These are phyloP conservation scores for Botrytis medusae DNA, from an alignment of 2,329 filamentous ascomycete species.

Conservation along the genomic window DNA sequence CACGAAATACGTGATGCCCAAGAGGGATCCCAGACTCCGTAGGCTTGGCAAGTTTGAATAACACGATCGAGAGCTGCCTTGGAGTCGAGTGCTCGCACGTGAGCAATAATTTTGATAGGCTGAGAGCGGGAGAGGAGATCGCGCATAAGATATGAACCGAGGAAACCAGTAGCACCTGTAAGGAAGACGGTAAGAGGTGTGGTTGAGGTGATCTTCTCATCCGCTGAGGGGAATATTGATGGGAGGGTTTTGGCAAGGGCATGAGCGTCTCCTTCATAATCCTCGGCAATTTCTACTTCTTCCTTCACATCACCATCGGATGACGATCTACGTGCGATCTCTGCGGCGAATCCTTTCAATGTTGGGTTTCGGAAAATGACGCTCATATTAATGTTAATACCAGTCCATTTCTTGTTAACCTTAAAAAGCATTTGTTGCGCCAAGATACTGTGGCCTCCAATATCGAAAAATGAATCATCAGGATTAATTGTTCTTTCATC, in stretches of 20 bases:
- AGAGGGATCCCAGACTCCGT: slow-evolving; percentile 72
- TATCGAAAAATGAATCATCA: slow-evolving; percentile 71
- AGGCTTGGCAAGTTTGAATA: slow-evolving; percentile 66
- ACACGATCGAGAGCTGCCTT: slow-evolving; percentile 64
- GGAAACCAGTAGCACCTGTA: slow-evolving; percentile 87
- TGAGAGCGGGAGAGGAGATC: slow-evolving; percentile 67
- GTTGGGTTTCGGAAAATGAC: slow-evolving; percentile 69
- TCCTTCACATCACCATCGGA: slow-evolving; percentile 32
- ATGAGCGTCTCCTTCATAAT: slow-evolving; percentile 48
- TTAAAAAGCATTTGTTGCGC: slow-evolving; percentile 79
- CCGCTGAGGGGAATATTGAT: slow-evolving; percentile 42
- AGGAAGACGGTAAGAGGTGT: slow-evolving; percentile 65
- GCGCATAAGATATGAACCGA: slow-evolving; percentile 76
- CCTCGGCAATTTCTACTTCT: slow-evolving; percentile 47
- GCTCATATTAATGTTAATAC: slow-evolving; percentile 67
- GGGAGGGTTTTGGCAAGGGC: slow-evolving; percentile 42
- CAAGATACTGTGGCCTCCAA: slow-evolving; percentile 77
- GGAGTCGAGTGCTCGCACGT: slow-evolving; percentile 69
- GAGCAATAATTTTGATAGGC: slow-evolving; percentile 65
- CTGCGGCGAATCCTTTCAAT: slow-evolving; percentile 49
- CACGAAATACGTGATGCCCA: slow-evolving; percentile 66
- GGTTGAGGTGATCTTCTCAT: slow-evolving; percentile 36
- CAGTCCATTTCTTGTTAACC: slow-evolving; percentile 60
- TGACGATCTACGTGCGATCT: slow-evolving; percentile 50
- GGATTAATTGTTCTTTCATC: slow-evolving; percentile 66